These are phyloP conservation scores for Backusella mclennaniae DNA, from an alignment of 192 early-diverging fungal genomes.

Conservation along the genomic window DNA sequence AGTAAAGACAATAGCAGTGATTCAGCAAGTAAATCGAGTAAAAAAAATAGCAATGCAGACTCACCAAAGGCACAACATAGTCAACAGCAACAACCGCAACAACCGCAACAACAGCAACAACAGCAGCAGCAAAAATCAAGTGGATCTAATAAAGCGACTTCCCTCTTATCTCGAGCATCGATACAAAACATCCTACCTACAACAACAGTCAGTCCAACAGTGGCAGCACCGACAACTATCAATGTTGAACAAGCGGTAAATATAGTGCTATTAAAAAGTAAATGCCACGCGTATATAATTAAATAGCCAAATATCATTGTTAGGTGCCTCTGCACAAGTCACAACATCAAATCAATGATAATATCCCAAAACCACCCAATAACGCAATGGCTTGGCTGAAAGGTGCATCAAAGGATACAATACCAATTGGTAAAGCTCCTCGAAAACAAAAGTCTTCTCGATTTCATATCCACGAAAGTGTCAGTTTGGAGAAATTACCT, in stretches of 20 bases:
- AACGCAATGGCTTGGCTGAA: constrained; percentile 47
- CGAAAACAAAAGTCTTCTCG: constrained; percentile 82
- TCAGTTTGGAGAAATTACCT: constrained; percentile 75
- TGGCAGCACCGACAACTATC: neutral
- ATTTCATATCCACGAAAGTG: constrained; percentile 70
- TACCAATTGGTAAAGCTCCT: constrained; percentile 78
- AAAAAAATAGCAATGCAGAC: neutral
- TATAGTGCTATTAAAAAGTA: neutral
- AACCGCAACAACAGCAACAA: neutral
- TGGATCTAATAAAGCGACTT: neutral
- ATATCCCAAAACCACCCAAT: neutral
- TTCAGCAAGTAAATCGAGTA: neutral
- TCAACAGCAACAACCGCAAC: neutral
- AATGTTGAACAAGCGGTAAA: neutral
- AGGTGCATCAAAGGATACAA: constrained; percentile 61
- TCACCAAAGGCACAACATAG: neutral
- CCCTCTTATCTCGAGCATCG: constrained; percentile 8
- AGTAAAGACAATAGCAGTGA: neutral
- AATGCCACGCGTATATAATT: neutral
- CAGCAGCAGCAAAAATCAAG: neutral
- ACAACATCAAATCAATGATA: neutral
- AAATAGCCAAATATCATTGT: too few relatives aligned
- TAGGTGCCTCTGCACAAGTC: neutral
- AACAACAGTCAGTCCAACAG: neutral
- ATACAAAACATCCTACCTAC: constrained; percentile 6